Conservation (phyloP, 2,329 filamentous ascomycete genomes). For the Pseudocercospora pini-densiflorae region DNA sequence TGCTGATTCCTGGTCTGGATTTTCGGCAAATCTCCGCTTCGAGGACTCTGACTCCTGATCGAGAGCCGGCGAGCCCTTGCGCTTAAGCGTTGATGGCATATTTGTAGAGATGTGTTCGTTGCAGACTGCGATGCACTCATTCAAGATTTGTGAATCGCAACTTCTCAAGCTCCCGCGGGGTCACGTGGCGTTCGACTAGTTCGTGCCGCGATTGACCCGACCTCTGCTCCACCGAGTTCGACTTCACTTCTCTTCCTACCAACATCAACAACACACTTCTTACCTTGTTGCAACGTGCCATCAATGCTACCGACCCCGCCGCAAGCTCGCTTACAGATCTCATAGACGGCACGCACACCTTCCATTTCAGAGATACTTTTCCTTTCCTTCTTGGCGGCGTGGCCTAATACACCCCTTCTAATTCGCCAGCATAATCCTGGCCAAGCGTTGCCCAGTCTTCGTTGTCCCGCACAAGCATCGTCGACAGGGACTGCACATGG, state of each 20-base stretch:
- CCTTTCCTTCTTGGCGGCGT: slow-evolving; percentile 13
- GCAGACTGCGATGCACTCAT: neutral
- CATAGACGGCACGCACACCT: neutral
- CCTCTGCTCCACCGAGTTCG: neutral
- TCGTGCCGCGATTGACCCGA: neutral
- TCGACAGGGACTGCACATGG: neutral
- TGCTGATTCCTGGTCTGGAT: slow-evolving; percentile 21
- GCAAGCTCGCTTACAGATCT: neutral
- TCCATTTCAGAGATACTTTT: slow-evolving; percentile 2
- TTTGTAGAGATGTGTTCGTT: neutral
- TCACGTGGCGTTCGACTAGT: neutral
- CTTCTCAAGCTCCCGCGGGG: neutral
- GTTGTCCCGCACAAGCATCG: slow-evolving; percentile 14
- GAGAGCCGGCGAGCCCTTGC: slow-evolving; percentile 42
- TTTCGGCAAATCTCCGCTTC: slow-evolving; percentile 43
- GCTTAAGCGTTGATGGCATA: slow-evolving; percentile 38
- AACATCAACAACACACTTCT: neutral
- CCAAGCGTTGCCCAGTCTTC: slow-evolving; percentile 17
- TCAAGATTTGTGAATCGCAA: neutral
- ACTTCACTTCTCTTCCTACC: neutral
- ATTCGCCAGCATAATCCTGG: slow-evolving; percentile 11
- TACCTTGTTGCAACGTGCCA: neutral
- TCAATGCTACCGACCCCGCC: neutral
- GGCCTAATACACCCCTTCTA: slow-evolving; percentile 9
- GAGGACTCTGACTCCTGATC: slow-evolving; percentile 39